Evolutionary conservation across 345 rosid species (phyloP).

Genomic region (Linum usitatissimum): DNA sequence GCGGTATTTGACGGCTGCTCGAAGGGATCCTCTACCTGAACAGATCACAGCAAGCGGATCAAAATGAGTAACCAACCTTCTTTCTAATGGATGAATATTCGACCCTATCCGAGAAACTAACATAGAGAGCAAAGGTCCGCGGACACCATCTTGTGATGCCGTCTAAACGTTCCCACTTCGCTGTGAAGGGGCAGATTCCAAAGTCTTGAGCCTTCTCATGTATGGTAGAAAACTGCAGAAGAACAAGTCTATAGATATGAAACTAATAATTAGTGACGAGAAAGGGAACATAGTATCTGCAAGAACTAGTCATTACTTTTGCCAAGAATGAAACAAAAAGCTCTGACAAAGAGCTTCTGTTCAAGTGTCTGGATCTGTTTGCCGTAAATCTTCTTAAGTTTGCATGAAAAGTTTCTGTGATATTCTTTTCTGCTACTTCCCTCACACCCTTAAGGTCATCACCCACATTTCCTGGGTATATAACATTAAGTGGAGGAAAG

Average conservation of each 20-base stretch:
- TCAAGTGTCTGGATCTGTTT: constrained; percentile 28
- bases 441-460: constrained; percentile 68
- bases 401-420: constrained; percentile 36
- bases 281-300: neutral
- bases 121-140: constrained; percentile 57
- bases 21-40: constrained; percentile 83
- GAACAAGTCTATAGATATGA: neutral
- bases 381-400: constrained; percentile 48
- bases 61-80: constrained; percentile 5
- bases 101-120: constrained; percentile 16
- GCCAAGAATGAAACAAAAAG: constrained; percentile 66
- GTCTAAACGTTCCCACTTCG: constrained; percentile 51
- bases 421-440: constrained; percentile 47
- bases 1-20: constrained; percentile 82
- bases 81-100: neutral
- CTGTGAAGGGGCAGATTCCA: constrained; percentile 71
- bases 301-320: constrained; percentile 36
- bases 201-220: constrained; percentile 34
- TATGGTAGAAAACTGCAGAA: constrained; percentile 50
- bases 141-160: constrained; percentile 75
- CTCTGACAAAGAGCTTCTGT: constrained; percentile 58
- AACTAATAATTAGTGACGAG: neutral
- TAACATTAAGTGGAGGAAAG: constrained; percentile 63
- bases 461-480: constrained; percentile 58
- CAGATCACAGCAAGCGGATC: neutral